Evolutionary conservation across 257 asterid genomes (phyloP).

Genomic region (Fraxinus quadrangulata): DNA sequence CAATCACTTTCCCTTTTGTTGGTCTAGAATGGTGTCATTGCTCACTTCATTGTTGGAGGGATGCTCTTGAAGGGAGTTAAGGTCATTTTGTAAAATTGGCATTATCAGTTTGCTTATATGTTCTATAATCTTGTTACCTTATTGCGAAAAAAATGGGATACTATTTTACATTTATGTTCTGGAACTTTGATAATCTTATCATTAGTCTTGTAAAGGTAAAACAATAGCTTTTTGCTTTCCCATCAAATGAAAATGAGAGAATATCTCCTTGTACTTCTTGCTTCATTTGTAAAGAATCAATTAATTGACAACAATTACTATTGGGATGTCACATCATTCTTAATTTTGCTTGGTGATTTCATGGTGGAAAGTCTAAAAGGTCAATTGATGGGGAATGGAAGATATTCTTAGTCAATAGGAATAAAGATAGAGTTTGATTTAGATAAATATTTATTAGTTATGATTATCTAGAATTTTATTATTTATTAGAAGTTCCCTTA

Average conservation of each 20-base stretch:
- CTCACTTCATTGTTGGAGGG: too few species aligned
- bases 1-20: neutral
- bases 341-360: neutral
- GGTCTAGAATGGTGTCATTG: neutral
- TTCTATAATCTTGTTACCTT: neutral
- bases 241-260: neutral
- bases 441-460: too few species aligned
- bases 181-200: too few species aligned
- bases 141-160: neutral
- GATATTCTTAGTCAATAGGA: neutral
- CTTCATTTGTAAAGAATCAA: neutral
- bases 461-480: too few species aligned
- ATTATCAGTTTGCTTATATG: neutral
- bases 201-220: neutral
- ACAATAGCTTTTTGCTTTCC: neutral
- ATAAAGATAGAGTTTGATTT: neutral
- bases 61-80: too few species aligned
- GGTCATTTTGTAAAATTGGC: neutral
- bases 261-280: neutral
- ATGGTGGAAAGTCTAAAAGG: neutral
- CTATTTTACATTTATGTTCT: neutral
- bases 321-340: too few species aligned
- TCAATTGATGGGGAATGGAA: neutral
- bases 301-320: neutral
- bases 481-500: neutral